phyloP scores from a whole-genome alignment of 768 basidiomycete genomes.

The Nevesoporus exiguus region DNA sequence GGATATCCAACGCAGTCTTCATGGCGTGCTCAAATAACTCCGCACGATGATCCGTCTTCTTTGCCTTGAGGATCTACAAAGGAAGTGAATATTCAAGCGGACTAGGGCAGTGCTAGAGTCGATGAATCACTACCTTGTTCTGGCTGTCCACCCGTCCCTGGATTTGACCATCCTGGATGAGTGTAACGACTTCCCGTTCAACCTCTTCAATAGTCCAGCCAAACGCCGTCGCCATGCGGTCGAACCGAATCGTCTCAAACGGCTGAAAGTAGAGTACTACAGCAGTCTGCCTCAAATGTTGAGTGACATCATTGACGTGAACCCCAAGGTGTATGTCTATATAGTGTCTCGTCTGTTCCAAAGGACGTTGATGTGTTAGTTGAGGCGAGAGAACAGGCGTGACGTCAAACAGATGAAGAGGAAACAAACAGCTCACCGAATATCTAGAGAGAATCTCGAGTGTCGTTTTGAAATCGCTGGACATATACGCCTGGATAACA shows the following conservation, averaged over 20 bases:
- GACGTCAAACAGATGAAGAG: background rate
- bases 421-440: constrained; percentile 46
- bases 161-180: constrained; percentile 77
- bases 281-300: constrained; percentile 71
- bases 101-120: background rate
- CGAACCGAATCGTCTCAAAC: constrained; percentile 79
- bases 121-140: constrained; percentile 61
- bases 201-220: constrained; percentile 75
- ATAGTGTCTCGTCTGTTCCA: constrained; percentile 67
- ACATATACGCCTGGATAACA: constrained; percentile 80
- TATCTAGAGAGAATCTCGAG: constrained; percentile 70
- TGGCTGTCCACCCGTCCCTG: constrained; percentile 84
- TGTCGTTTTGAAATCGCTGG: constrained; percentile 80
- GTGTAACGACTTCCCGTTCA: constrained; percentile 65
- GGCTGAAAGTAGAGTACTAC: constrained; percentile 89
- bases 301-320: constrained; percentile 64
- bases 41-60: constrained; percentile 73
- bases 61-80: constrained; percentile 70
- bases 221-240: constrained; percentile 83
- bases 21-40: constrained; percentile 76
- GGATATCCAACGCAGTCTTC: constrained; percentile 67
- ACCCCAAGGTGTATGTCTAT: constrained; percentile 73
- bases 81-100: background rate
- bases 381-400: too few species aligned
- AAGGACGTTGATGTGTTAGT: background rate